Evolutionary conservation across 2,329 filamentous ascomycete genomes (phyloP), one percentile per base, ranked within the genome.

Genomic region (Arthrobotrys megalospora): DNA sequence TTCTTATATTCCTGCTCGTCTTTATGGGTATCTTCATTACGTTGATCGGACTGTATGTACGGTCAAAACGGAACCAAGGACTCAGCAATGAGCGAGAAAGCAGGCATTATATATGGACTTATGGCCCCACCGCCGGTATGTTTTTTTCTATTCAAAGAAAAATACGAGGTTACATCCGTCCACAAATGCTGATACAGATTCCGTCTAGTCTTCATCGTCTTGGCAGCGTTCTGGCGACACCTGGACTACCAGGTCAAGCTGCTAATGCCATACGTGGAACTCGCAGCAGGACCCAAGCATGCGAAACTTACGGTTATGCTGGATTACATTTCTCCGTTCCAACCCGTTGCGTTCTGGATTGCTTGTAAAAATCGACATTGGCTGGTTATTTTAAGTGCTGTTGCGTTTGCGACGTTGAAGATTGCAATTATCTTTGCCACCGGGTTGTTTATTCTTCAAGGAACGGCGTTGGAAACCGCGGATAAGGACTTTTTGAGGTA

Each of bases 301-400:
- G 75, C 75, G 16, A 78, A 78, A 14, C 47, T 78, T 6, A 72
- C 75, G 16, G 75, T 78, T 55, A 52, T 78, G 67, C 53, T 78
- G 58, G 77, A 80, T 45, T 80, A 80, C 45, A 80, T 80, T n/a
- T 80, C 77, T 6, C 77, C 77, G 3, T 76, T 80, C 47, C 70
- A 80, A 52, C 71, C 72, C 6, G 67, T 72, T 14, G 72, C 77
- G n/a, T 76, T 76, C 21, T 71, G 71, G 67, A 12, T 53, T 19
- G 77, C 77, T 10, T 76, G 71, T 45, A 76, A 77, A 55, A 80
- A 80, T 32, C 47, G 77, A 6, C 77, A 80, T 32, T 80, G 77
- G 77, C 48, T 80, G 47, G 72, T 80, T 16, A 38, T 80, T 21
- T 6, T 72, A 10, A 62, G 71, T 3, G 65, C 52, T 0, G 21